phyloP scores from a whole-genome alignment of 2,329 filamentous ascomycete genomes.

The Hypoxylon sp. region DNA sequence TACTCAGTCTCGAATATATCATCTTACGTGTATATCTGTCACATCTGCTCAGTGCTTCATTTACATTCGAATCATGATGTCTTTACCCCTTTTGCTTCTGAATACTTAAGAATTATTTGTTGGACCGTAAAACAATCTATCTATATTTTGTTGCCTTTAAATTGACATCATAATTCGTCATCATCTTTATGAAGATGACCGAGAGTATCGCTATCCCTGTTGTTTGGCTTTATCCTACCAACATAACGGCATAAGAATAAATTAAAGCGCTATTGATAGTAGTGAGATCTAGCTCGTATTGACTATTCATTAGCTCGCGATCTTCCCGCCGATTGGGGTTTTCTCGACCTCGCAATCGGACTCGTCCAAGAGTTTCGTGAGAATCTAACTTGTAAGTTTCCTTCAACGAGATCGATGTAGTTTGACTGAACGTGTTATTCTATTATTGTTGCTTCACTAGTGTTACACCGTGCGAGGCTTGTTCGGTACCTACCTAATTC shows the following conservation, averaged over 20 bases:
- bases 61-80: background rate
- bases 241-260: background rate
- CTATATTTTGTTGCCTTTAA: background rate
- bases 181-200: background rate
- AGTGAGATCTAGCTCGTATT: background rate
- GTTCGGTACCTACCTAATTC: background rate
- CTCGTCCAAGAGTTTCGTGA: background rate
- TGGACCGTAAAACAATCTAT: conserved; percentile 37
- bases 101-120: background rate
- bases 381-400: background rate
- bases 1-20: background rate
- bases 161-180: conserved; percentile 35
- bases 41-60: background rate
- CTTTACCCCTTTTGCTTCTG: background rate
- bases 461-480: background rate
- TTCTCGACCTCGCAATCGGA: background rate
- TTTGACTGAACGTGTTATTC: too few species aligned
- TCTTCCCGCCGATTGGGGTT: background rate
- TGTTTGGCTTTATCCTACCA: background rate
- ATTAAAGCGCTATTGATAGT: background rate
- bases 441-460: background rate
- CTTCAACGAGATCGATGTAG: background rate
- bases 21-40: background rate
- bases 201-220: background rate
- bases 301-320: background rate